Base-by-base conservation (phyloP, 2,329 filamentous ascomycete genomes). In the Colletotrichum godetiae region DNA sequence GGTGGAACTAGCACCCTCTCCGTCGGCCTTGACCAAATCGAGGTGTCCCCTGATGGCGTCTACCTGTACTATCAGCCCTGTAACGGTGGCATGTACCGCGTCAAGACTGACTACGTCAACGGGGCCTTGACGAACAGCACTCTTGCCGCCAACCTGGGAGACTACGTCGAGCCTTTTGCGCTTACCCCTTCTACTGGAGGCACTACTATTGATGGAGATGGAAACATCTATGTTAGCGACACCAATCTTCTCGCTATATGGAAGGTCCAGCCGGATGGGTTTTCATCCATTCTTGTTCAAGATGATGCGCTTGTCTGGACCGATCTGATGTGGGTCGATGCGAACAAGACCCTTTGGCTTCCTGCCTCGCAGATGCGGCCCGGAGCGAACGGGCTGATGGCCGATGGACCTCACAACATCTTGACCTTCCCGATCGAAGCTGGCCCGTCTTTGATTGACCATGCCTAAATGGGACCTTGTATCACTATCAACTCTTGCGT, bases 1-100 rank as follows among this genome's bases (percentile, higher is more conserved):
- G 66, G 66, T 1, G 58, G 15, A 15, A 59, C 19, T n/a, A 68
- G 66, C 46, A 42, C 31, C 2, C 46, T 68, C 5, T 68, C 66
- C 10, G 66, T 68, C 5, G 66, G 66, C 22, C 66, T 68, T 12
- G 57, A 68, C 31, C 66, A 68, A 31, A 68, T 56, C 4, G 57
- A 68, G 19, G 66, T 62, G 29, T 62, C 66, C 4, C 57, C 66
- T 7, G 66, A 62, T n/a, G 66, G 57, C 6, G 24, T 62, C n/a
- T 68, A 46, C 10, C 66, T 68, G 4, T 68, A 68, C 57, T 68
- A 68, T 13, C 66, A 68, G 49, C 66, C 66, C 31, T 68, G 57
- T 58, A 68, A 68, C 24, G 57, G 66, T 10, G 66, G 66, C 19
- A 68, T 68, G 66, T 68, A 68, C 19, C 66, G 66, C 19, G 42